Percentiles rank a stretch among this genome's conserved stretches.
These are phyloP conservation scores for Trametes villosa DNA, from an alignment of 768 basidiomycete species.

Conservation along the genomic window DNA sequence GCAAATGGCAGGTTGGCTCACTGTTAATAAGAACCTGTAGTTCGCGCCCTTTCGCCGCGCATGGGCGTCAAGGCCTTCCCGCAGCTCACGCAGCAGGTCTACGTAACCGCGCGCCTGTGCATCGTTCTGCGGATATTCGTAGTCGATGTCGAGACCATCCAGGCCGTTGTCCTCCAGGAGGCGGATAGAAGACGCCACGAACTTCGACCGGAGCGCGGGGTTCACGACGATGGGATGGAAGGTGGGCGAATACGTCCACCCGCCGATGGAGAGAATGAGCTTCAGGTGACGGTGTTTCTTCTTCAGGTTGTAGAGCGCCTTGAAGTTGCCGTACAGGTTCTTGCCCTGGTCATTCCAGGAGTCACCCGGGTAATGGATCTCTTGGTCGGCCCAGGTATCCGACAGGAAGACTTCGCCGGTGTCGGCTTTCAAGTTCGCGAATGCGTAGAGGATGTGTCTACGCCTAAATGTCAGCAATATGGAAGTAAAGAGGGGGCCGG, in stretches of 20 bases:
- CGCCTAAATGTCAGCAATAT: not conserved
- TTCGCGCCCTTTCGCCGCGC: conserved; percentile 64
- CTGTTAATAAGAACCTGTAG: conserved; percentile 75
- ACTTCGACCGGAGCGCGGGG: conserved; percentile 63
- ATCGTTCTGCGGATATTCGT: conserved; percentile 86
- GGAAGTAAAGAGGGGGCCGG: not conserved
- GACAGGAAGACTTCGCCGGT: conserved; percentile 88
- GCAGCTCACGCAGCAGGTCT: conserved; percentile 75
- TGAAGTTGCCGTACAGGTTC: conserved; percentile 96
- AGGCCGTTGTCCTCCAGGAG: conserved; percentile 90
- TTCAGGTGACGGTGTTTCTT: conserved; percentile 82
- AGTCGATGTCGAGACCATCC: conserved; percentile 92
- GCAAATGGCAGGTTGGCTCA: conserved; percentile 42
- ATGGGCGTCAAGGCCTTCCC: conserved; percentile 76
- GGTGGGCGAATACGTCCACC: conserved; percentile 90
- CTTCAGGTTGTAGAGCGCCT: conserved; percentile 91
- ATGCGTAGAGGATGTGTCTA: conserved; percentile 91
- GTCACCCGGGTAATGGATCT: conserved; percentile 95
- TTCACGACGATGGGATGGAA: conserved; percentile 83
- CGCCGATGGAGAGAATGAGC: conserved; percentile 87
- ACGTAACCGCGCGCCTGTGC: conserved; percentile 84
- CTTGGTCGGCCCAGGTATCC: conserved; percentile 93
- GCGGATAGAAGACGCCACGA: conserved; percentile 79
- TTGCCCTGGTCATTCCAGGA: conserved; percentile 91
- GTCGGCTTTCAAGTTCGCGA: conserved; percentile 85